Conservation (phyloP, 2,329 filamentous ascomycete genomes). For the Xylaria sp. region DNA sequence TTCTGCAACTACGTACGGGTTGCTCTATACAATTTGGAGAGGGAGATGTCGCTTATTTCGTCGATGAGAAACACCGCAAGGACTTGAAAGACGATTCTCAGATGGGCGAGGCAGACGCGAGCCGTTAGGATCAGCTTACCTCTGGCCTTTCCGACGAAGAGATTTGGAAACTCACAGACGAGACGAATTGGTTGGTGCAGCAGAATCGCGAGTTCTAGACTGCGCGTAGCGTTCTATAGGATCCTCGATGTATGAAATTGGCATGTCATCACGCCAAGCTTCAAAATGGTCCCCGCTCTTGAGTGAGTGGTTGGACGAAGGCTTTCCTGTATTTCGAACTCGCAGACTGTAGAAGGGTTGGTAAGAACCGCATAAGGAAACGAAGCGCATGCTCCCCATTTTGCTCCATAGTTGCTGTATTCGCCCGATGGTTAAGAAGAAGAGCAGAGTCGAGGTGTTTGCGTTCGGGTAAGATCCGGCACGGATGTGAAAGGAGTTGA, state of each 20-base stretch:
- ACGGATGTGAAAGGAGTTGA: slow-evolving; percentile 5
- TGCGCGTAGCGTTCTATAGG: not conserved
- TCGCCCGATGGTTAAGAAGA: too few species aligned
- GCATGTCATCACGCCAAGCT: too few species aligned
- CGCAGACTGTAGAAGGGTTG: not conserved
- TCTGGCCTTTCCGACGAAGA: slow-evolving; percentile 33
- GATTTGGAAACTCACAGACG: slow-evolving; percentile 38
- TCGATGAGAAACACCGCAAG: not conserved
- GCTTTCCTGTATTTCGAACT: not conserved
- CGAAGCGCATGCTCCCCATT: not conserved
- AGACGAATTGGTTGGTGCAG: slow-evolving; percentile 37
- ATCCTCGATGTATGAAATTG: too few species aligned
- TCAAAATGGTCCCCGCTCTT: too few species aligned
- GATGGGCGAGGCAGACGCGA: not conserved
- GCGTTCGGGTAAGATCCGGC: not conserved
- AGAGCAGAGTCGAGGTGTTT: not conserved
- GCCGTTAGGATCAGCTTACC: slow-evolving; percentile 19
- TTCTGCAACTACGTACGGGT: slow-evolving; percentile 39
- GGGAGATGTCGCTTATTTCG: not conserved
- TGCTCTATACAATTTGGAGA: not conserved
- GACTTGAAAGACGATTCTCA: not conserved
- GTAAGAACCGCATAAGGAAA: too few species aligned
- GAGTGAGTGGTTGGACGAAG: not conserved
- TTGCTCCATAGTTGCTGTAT: not conserved
- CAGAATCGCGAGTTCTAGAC: slow-evolving; percentile 25